Evolutionary conservation across 2,329 filamentous ascomycete species (phyloP), one percentile per base, ranked within the genome.

Genomic region (Colletotrichum godetiae): DNA sequence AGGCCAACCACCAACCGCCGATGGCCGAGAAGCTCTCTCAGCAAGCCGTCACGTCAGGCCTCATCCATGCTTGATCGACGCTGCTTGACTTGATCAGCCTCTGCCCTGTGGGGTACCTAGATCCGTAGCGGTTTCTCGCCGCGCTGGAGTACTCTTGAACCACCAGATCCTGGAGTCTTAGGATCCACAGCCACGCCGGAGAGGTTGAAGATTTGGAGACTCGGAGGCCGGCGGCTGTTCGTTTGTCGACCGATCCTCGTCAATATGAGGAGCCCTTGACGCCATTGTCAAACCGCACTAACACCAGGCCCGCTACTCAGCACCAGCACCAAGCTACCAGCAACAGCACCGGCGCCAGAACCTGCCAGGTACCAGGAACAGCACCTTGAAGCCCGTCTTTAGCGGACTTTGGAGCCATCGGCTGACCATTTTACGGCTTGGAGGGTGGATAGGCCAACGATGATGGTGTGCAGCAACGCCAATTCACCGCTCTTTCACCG

Each of bases 401-500:
- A 62, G 67, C 60, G 67, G 61, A 19, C 33, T 22, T 49, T 37
- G 56, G 19, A 31, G 67, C 67, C 57, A 58, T 67, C 71, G 66
- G 67, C 71, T 72, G 71, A 72, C 71, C 71, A 57, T 37, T 52
- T 69, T 27, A 55, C 31, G 71, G 46, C 67, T 67, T 65, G 49
- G 7, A 13, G 46, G 27, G 67, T 70, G 67, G 60, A 33, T 35
- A 49, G 22, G 13, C 46, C 35, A 29, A 42, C 12, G 24, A 64
- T 53, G 37, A 35, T 72, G 60, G 71, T 58, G 49, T 73, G 67
- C 61, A 52, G 49, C 57, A 61, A 63, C 27, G 55, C 49, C 61
- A 67, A 49, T 72, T 74, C 72, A 74, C 72, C 72, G 72, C 72
- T 67, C 56, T 72, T 74, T 74, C 33, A 61, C 56, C 56, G 29